phyloP scores from a whole-genome alignment of 2,329 filamentous ascomycete genomes.

The Colletotrichum somersetense region DNA sequence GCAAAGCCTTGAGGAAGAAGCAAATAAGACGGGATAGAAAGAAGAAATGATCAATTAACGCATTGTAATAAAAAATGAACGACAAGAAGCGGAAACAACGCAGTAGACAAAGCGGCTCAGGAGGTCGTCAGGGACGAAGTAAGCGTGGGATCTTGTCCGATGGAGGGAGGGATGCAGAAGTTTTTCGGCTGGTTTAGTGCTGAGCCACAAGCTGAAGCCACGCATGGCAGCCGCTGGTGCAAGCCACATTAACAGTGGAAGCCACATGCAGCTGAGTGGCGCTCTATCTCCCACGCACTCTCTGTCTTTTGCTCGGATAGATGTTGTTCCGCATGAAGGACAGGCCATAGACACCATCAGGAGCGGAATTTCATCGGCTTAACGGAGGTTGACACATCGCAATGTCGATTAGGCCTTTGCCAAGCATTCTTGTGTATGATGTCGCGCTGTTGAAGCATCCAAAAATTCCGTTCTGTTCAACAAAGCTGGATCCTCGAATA shows the following conservation, averaged over 20 bases:
- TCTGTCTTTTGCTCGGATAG: too few relatives aligned
- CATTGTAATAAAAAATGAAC: conserved; percentile 29
- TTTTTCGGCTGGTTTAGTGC: not conserved
- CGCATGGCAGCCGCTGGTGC: not conserved
- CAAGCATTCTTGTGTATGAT: too few relatives aligned
- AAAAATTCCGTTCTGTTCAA: too few relatives aligned
- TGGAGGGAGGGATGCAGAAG: not conserved
- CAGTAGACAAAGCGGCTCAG: not conserved
- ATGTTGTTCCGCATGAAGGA: not conserved
- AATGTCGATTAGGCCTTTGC: too few relatives aligned
- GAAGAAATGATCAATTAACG: conserved; percentile 13
- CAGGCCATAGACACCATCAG: too few relatives aligned
- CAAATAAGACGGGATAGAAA: not conserved
- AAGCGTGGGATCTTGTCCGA: not conserved
- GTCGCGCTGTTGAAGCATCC: too few relatives aligned
- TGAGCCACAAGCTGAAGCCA: not conserved
- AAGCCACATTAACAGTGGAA: not conserved
- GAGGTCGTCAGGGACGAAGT: conserved; percentile 14
- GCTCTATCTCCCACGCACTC: too few relatives aligned
- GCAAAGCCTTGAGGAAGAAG: not conserved
- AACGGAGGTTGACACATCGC: too few relatives aligned
- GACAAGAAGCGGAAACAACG: conserved; percentile 19
- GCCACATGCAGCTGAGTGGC: too few relatives aligned
- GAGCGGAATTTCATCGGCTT: too few relatives aligned
- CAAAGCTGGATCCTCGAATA: too few relatives aligned